Evolutionary conservation across 2,329 filamentous ascomycete species (phyloP).

Genomic region (Rachicladosporium sp.): DNA sequence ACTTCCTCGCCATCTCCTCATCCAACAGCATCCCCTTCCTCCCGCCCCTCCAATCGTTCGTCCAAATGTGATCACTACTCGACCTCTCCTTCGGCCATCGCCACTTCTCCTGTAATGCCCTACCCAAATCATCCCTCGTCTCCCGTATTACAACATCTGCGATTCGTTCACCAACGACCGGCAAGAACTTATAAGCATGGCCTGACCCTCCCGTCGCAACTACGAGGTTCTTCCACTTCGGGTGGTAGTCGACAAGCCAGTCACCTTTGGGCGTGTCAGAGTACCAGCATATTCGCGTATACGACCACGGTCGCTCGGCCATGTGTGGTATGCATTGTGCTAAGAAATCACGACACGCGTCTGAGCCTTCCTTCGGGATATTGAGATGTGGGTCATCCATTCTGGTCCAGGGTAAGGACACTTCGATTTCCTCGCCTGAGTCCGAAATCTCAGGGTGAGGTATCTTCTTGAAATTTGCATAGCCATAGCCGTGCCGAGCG

Average conservation of each 20-base stretch:
- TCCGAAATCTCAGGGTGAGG: slow-evolving; percentile 31
- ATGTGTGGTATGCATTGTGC: slow-evolving; percentile 37
- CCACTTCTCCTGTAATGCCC: slow-evolving; percentile 52
- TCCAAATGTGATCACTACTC: slow-evolving; percentile 24
- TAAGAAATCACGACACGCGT: slow-evolving; percentile 49
- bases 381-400: slow-evolving; percentile 26
- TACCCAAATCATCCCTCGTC: slow-evolving; percentile 20
- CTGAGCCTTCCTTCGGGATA: slow-evolving; percentile 49
- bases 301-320: slow-evolving; percentile 31
- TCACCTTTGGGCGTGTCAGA: slow-evolving; percentile 44
- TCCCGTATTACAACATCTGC: slow-evolving; percentile 39
- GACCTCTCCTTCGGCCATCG: slow-evolving; percentile 33
- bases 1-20: slow-evolving; percentile 23
- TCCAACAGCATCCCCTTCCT: slow-evolving; percentile 23
- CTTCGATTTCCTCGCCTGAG: slow-evolving; percentile 25
- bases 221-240: slow-evolving; percentile 39
- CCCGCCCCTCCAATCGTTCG: slow-evolving; percentile 27
- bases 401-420: slow-evolving; percentile 39
- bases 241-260: slow-evolving; percentile 43
- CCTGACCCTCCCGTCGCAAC: slow-evolving; percentile 50
- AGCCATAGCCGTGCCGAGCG: slow-evolving; percentile 38
- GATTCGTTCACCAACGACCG: slow-evolving; percentile 44
- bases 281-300: slow-evolving; percentile 43
- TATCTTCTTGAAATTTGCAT: slow-evolving; percentile 34
- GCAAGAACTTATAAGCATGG: slow-evolving; percentile 51